Base-by-base conservation (phyloP, 495 filamentous ascomycete genomes). In the Patellaria atrata region DNA sequence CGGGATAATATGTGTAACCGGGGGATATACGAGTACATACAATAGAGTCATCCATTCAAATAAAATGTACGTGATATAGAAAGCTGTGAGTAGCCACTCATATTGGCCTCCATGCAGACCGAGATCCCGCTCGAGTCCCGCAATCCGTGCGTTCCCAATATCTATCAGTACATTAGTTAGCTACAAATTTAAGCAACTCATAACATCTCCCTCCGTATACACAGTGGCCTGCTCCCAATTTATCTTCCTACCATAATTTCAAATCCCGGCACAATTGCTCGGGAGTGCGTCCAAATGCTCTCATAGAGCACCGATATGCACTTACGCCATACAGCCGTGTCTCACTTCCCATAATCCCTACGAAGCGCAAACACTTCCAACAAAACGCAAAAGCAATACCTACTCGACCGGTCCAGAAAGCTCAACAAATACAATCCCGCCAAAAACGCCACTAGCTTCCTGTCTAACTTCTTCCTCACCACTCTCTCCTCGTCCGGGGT, bases 381-480 rank as follows among this genome's bases (percentile, higher is more conserved):
- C 21, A 41, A 24, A 26, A 7, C 8, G 31, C 25, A 5, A 30
- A 8, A 12, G 29, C 39, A 44, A 35, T 40, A 30, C 45, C 35
- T 27, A 82, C 77, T 83, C 3, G 75, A 82, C 44, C 80, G 65
- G 51, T 86, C 80, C 35, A 86, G 53, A 53, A 89, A 87, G 28
- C 71, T 75, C 22, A 94, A 62, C 61, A 87, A 65, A 51, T 92
- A 94, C 15, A 92, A 61, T 21, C 82, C 45, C 2, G 82, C 81
- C 30, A 92, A 60, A 51, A 91, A 91, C 3, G 80, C 52, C 12
- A 92, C 82, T 40, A 94, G 60, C 33, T 63, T 68, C 37, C 67
- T 60, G 54, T 94, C 84, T 43, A 92, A 72, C n/a, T n/a, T n/a
- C 47, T 61, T 68, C 27, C 84, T 61, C 9, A 94, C 75, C 8